Evolutionary conservation across 257 asterid species (phyloP).

Genomic region (Fraxinus americana): DNA sequence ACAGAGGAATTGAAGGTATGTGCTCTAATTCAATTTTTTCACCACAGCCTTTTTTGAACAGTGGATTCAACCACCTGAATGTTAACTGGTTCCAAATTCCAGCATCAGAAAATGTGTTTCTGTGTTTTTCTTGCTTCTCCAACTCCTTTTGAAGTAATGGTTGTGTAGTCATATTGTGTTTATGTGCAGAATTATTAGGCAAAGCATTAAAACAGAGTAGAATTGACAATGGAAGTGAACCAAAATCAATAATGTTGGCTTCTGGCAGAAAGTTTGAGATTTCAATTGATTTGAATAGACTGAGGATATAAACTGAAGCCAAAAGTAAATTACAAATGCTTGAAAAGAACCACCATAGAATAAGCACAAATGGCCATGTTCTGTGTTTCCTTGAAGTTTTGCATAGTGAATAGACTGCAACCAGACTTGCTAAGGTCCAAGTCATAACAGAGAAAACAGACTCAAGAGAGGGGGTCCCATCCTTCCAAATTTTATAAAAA

Average conservation of each 20-base stretch:
- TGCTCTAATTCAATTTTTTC: slow-evolving; percentile 52
- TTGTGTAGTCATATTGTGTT: slow-evolving; percentile 31
- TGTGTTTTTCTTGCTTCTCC: not conserved
- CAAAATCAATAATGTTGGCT: slow-evolving; percentile 44
- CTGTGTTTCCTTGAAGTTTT: slow-evolving; percentile 18
- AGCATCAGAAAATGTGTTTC: slow-evolving; percentile 56
- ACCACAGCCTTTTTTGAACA: slow-evolving; percentile 54
- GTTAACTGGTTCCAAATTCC: slow-evolving; percentile 73
- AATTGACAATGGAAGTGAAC: slow-evolving; percentile 52
- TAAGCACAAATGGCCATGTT: slow-evolving; percentile 68
- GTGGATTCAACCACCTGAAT: slow-evolving; percentile 81
- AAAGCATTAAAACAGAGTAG: slow-evolving; percentile 48
- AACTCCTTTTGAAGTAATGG: slow-evolving; percentile 47
- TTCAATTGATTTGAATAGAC: slow-evolving; percentile 22
- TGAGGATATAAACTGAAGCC: slow-evolving; percentile 34
- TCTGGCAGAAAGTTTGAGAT: slow-evolving; percentile 41
- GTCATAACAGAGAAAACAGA: slow-evolving; percentile 38
- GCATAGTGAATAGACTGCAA: slow-evolving; percentile 41
- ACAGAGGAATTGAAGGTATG: slow-evolving; percentile 57
- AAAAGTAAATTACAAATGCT: slow-evolving; percentile 32
- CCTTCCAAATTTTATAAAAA: slow-evolving; percentile 43
- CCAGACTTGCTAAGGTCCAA: slow-evolving; percentile 54
- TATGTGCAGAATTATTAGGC: slow-evolving; percentile 8
- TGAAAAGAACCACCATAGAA: slow-evolving; percentile 71
- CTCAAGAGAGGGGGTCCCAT: slow-evolving; percentile 22